These are phyloP conservation scores for Yarrowia phangngaensis DNA, from an alignment of 805 yeast genomes.

Conservation along the genomic window DNA sequence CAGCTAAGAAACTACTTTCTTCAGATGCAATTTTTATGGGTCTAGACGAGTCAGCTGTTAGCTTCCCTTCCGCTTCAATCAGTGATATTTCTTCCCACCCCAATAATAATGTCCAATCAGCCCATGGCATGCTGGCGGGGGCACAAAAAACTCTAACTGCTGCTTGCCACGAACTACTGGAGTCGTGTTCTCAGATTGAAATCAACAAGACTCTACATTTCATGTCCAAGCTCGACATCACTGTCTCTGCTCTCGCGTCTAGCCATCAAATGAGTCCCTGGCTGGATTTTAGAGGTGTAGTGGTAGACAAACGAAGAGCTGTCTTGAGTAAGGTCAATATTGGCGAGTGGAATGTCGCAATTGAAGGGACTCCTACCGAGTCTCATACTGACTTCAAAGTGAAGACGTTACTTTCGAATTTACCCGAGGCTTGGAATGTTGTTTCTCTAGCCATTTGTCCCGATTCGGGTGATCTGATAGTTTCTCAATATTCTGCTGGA, in stretches of 20 bases:
- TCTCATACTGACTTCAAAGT: neutral
- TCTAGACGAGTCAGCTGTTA: constrained; percentile 14
- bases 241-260: constrained; percentile 13
- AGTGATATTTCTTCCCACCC: constrained; percentile 13
- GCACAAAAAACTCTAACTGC: constrained; percentile 1
- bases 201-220: constrained; percentile 1
- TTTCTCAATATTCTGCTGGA: constrained; percentile 46
- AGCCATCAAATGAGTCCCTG: neutral
- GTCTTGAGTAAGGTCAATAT: neutral
- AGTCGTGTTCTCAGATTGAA: constrained; percentile 1
- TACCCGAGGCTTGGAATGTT: constrained; percentile 54
- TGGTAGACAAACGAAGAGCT: neutral
- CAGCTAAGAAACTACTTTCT: constrained; percentile 13
- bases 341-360: neutral
- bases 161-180: neutral
- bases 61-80: constrained; percentile 12
- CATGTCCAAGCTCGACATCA: constrained; percentile 1
- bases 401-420: neutral
- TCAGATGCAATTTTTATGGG: constrained; percentile 13
- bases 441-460: constrained; percentile 60
- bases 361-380: neutral
- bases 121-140: constrained; percentile 4
- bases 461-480: constrained; percentile 53
- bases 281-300: constrained; percentile 4
- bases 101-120: constrained; percentile 8